Evolutionary conservation across 2,329 filamentous ascomycete species (phyloP).

Genomic region (Fragosphaeria purpurea): DNA sequence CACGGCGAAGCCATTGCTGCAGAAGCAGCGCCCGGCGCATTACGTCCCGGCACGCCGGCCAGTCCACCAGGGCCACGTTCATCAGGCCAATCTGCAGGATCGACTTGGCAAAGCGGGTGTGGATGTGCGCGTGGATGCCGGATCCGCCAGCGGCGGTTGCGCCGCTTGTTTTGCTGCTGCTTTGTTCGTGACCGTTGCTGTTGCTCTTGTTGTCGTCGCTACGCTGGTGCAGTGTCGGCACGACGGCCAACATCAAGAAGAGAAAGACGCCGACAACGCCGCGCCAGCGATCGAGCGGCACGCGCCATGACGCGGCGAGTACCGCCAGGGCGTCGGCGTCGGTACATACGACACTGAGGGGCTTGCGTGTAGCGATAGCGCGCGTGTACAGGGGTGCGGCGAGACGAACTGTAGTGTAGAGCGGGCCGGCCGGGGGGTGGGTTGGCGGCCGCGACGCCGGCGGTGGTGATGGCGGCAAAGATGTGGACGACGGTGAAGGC

Average conservation of each 20-base stretch:
- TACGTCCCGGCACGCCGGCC: constrained; percentile 3
- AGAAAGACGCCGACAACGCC: constrained; percentile 32
- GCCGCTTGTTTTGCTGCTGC: not conserved
- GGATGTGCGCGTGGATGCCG: constrained; percentile 3
- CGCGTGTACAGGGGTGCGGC: constrained; percentile 37
- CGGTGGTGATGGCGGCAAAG: not conserved
- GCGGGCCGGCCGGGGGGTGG: constrained; percentile 23
- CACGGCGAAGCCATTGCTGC: constrained; percentile 8
- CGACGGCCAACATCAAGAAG: constrained; percentile 31
- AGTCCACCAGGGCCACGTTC: constrained; percentile 10
- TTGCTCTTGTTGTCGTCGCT: not conserved
- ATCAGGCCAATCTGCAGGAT: constrained; percentile 9
- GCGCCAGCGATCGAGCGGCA: constrained; percentile 31
- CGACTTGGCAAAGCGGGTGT: constrained; percentile 8
- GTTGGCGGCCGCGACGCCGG: not conserved
- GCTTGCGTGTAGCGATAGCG: constrained; percentile 29
- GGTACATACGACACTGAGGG: constrained; percentile 29
- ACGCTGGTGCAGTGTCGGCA: constrained; percentile 22
- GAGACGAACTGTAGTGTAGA: constrained; percentile 36
- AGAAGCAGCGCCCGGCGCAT: constrained; percentile 6
- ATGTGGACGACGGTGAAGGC: not conserved
- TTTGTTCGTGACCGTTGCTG: too few species aligned
- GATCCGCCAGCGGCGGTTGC: too few species aligned
- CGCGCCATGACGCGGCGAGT: constrained; percentile 32
- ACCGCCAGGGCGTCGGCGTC: constrained; percentile 27